These are phyloP conservation scores for Flaveria bidentis DNA, from an alignment of 129 eudicot species.

Conservation along the genomic window DNA sequence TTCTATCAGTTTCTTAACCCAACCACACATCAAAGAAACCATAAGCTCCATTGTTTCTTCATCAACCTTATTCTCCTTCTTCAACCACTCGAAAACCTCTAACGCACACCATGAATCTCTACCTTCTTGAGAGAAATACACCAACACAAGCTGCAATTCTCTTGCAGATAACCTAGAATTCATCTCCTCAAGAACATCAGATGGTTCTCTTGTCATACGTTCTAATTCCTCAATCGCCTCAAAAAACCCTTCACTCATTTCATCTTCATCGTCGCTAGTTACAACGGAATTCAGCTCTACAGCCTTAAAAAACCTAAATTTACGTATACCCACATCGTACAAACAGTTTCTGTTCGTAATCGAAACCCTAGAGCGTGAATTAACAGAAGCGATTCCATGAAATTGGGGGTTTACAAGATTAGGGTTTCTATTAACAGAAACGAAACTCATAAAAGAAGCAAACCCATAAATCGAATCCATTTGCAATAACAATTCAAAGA, in stretches of 20 bases:
- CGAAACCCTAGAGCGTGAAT: slow-evolving; percentile 41
- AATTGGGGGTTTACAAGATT: background rate
- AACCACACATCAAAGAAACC: slow-evolving; percentile 93
- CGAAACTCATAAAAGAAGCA: slow-evolving; percentile 28
- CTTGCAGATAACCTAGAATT: slow-evolving; percentile 64
- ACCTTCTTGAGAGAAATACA: slow-evolving; percentile 91
- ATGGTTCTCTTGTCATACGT: slow-evolving; percentile 84
- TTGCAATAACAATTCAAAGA: background rate
- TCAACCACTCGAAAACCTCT: slow-evolving; percentile 94
- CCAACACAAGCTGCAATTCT: slow-evolving; percentile 84
- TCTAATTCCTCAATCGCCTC: slow-evolving; percentile 92
- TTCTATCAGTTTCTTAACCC: slow-evolving; percentile 82
- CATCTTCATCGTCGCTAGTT: slow-evolving; percentile 76
- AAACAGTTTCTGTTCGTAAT: slow-evolving; percentile 29
- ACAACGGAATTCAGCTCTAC: slow-evolving; percentile 60
- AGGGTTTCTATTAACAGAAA: slow-evolving; percentile 23
- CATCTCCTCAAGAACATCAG: slow-evolving; percentile 89
- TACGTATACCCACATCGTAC: slow-evolving; percentile 23
- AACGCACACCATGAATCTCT: slow-evolving; percentile 94
- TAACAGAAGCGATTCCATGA: background rate
- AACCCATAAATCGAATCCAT: slow-evolving; percentile 43
- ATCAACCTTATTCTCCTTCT: slow-evolving; percentile 85
- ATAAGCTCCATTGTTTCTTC: slow-evolving; percentile 95
- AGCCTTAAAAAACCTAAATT: slow-evolving; percentile 47
- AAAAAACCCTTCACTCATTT: slow-evolving; percentile 88